Conservation (phyloP, 805 yeast genomes). For the Yarrowia porcina region DNA sequence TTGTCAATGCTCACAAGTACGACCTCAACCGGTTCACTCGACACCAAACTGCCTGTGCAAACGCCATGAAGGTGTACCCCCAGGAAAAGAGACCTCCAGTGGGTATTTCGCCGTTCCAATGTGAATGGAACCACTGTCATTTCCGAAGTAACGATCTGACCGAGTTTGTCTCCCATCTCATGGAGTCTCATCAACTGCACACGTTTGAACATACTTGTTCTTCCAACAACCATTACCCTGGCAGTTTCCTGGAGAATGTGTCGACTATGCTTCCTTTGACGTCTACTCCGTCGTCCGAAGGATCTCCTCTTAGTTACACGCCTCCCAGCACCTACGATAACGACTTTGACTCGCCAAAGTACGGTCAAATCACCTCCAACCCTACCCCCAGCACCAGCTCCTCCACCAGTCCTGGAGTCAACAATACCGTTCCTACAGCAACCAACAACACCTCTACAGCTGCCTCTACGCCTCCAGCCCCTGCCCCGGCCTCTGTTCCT, state of each 20-base stretch:
- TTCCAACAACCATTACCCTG: slow-evolving; percentile 29
- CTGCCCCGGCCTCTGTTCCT: background rate
- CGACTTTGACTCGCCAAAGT: slow-evolving; percentile 9
- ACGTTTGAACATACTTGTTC: slow-evolving; percentile 32
- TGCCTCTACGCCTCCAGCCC: background rate
- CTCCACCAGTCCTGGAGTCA: background rate
- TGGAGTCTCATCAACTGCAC: slow-evolving; percentile 41
- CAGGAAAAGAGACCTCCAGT: slow-evolving; percentile 11
- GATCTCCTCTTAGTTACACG: background rate
- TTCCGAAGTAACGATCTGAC: slow-evolving; percentile 53
- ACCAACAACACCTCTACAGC: background rate
- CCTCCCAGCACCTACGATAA: slow-evolving; percentile 7
- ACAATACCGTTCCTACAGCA: too few relatives aligned
- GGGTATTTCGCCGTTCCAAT: slow-evolving; percentile 39
- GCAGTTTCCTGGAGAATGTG: slow-evolving; percentile 27
- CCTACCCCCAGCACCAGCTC: background rate
- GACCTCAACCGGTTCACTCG: slow-evolving; percentile 27
- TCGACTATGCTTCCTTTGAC: slow-evolving; percentile 14
- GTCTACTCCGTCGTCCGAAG: background rate
- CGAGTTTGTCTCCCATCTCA: slow-evolving; percentile 58
- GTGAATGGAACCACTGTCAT: slow-evolving; percentile 77
- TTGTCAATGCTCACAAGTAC: slow-evolving; percentile 37
- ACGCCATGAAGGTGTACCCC: slow-evolving; percentile 26
- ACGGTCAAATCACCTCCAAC: background rate
- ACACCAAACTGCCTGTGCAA: slow-evolving; percentile 15